Percentiles rank a stretch among this genome's conserved stretches.
phyloP scores from a whole-genome alignment of 441 rosid species.

The Mallotus repandus region DNA sequence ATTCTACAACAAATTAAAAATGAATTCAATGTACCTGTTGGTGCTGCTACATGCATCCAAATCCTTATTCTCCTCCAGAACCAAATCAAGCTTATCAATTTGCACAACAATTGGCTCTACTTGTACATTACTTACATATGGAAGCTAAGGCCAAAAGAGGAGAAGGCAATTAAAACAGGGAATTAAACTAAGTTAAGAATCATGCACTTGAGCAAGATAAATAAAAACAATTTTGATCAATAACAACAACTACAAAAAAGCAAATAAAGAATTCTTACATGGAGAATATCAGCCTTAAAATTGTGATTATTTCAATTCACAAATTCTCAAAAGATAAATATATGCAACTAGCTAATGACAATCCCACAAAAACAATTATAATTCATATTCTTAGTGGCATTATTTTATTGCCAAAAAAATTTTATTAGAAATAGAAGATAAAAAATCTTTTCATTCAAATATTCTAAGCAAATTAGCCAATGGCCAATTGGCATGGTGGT shows the following conservation, averaged over 20 bases:
- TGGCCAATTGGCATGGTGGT: too few relatives aligned
- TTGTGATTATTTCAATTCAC: not conserved
- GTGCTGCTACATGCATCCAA: slow-evolving; percentile 49
- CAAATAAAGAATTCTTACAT: not conserved
- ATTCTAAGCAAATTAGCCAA: too few relatives aligned
- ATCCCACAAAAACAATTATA: not conserved
- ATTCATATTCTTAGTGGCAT: not conserved
- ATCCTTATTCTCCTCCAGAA: slow-evolving; percentile 87
- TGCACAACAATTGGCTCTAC: slow-evolving; percentile 87
- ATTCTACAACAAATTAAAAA: slow-evolving; percentile 10
- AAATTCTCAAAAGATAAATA: not conserved
- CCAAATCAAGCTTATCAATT: slow-evolving; percentile 91
- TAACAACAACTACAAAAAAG: not conserved
- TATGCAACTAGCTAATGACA: not conserved
- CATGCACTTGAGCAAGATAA: not conserved
- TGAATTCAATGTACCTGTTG: slow-evolving; percentile 48
- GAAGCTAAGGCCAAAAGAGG: slow-evolving; percentile 51
- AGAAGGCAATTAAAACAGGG: not conserved
- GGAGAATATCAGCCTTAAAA: slow-evolving; percentile 4
- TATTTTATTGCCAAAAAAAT: too few relatives aligned
- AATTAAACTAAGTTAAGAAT: slow-evolving; percentile 7
- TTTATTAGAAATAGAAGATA: too few relatives aligned
- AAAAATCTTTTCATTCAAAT: not conserved
- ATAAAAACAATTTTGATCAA: not conserved
- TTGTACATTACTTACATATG: slow-evolving; percentile 87